These are phyloP conservation scores for Inonotus obliquus DNA, from an alignment of 1,284 basidiomycete species.

Conservation along the genomic window DNA sequence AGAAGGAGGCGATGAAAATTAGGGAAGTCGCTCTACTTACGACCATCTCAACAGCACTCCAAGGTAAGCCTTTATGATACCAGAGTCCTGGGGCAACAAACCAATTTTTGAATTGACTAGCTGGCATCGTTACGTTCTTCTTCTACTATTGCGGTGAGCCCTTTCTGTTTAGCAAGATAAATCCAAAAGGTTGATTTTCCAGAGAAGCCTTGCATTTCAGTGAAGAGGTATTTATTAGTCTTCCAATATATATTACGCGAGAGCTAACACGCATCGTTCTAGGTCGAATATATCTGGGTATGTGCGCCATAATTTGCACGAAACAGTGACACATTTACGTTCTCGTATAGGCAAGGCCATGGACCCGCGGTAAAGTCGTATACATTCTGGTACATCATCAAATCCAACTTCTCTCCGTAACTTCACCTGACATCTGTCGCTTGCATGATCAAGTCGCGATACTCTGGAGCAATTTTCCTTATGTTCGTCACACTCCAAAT, in stretches of 20 bases:
- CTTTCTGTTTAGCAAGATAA: neutral
- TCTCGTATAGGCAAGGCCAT: neutral
- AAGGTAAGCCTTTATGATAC: no score
- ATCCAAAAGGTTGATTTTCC: neutral
- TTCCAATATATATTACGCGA: no score
- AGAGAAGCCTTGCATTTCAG: neutral
- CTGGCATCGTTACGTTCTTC: neutral
- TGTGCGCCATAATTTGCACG: neutral
- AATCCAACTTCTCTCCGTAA: neutral
- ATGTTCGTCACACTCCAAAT: neutral
- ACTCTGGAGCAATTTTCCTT: conserved; percentile 2
- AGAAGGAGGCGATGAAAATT: no score
- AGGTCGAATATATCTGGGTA: conserved; percentile 13
- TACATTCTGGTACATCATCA: neutral
- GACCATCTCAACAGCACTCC: no score
- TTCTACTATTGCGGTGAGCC: conserved; percentile 2
- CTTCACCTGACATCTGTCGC: neutral
- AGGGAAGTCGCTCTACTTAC: no score
- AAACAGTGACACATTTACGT: neutral
- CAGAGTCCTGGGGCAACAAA: no score
- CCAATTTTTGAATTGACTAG: neutral
- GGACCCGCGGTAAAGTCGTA: conserved; percentile 1
- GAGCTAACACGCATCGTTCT: neutral
- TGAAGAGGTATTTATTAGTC: conserved; percentile 8
- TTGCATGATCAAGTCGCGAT: neutral